Percentiles rank a stretch among this genome's conserved stretches.
Evolutionary conservation across 2,329 filamentous ascomycete species (phyloP).

Genomic region (Alternaria gaisen): DNA sequence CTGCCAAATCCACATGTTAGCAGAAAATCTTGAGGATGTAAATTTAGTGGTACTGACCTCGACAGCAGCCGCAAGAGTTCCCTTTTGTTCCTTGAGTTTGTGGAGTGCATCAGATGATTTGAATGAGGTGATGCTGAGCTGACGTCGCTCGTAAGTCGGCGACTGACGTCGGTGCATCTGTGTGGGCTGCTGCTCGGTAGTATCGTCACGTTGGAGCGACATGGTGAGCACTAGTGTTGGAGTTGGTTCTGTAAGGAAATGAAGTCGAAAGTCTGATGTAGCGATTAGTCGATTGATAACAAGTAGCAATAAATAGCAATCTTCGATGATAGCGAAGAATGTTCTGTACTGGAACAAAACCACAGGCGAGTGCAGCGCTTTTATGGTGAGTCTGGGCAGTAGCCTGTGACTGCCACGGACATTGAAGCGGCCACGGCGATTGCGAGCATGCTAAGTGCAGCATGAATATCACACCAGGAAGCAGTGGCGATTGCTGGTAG

Average conservation of each 20-base stretch:
- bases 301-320: not conserved
- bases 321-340: not conserved
- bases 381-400: constrained; percentile 10
- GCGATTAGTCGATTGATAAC: not conserved
- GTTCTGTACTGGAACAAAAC: not conserved
- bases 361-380: constrained; percentile 6
- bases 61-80: constrained; percentile 10
- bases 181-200: constrained; percentile 6
- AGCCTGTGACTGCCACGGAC: constrained; percentile 7
- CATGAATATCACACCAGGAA: constrained; percentile 14
- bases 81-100: constrained; percentile 14
- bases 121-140: constrained; percentile 13
- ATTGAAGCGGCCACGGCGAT: constrained; percentile 16
- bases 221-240: constrained; percentile 2
- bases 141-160: constrained; percentile 13
- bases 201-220: constrained; percentile 10
- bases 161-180: constrained; percentile 3
- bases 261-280: not conserved
- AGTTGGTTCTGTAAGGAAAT: not conserved
- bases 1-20: constrained; percentile 25
- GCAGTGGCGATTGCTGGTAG: constrained; percentile 16
- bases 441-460: constrained; percentile 13
- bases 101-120: constrained; percentile 10
- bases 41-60: constrained; percentile 3
- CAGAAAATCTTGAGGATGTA: not conserved